phyloP scores from a whole-genome alignment of 2,329 filamentous ascomycete genomes.

The Botrytis cinerea region DNA sequence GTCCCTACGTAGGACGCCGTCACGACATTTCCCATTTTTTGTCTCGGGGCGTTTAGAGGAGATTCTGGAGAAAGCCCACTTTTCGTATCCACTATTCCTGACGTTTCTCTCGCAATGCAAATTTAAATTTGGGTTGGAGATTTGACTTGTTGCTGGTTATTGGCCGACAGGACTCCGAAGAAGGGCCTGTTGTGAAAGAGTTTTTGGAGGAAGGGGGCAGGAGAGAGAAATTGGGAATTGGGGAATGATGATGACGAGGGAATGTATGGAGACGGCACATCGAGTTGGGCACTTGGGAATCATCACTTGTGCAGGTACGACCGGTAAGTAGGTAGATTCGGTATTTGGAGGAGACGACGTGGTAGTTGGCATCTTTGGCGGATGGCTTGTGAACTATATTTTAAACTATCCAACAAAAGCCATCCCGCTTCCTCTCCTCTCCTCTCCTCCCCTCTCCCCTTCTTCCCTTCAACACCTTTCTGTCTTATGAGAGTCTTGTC shows the following conservation, averaged over 20 bases:
- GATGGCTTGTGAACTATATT: neutral
- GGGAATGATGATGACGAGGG: neutral
- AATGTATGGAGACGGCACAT: conserved; percentile 1
- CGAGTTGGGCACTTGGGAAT: neutral
- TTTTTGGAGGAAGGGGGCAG: neutral
- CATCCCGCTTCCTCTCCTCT: neutral
- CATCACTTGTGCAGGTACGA: conserved; percentile 12
- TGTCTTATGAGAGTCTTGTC: neutral
- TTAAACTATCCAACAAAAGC: neutral
- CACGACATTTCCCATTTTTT: conserved; percentile 14
- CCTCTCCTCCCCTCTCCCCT: neutral
- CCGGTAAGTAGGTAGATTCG: neutral
- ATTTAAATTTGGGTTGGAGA: conserved; percentile 12
- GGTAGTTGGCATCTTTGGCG: neutral
- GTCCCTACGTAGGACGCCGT: neutral
- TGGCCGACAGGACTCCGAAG: conserved; percentile 21
- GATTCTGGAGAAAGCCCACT: conserved; percentile 22
- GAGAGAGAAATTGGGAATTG: neutral
- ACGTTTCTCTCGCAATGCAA: conserved; percentile 16
- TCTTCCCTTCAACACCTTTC: neutral
- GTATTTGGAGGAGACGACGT: neutral
- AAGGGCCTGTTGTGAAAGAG: conserved; percentile 20
- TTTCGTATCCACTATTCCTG: conserved; percentile 6
- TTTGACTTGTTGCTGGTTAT: conserved; percentile 8
- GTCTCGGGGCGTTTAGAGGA: conserved; percentile 9